Evolutionary conservation across 495 filamentous ascomycete species (phyloP).

Genomic region (Penicillium taxi): DNA sequence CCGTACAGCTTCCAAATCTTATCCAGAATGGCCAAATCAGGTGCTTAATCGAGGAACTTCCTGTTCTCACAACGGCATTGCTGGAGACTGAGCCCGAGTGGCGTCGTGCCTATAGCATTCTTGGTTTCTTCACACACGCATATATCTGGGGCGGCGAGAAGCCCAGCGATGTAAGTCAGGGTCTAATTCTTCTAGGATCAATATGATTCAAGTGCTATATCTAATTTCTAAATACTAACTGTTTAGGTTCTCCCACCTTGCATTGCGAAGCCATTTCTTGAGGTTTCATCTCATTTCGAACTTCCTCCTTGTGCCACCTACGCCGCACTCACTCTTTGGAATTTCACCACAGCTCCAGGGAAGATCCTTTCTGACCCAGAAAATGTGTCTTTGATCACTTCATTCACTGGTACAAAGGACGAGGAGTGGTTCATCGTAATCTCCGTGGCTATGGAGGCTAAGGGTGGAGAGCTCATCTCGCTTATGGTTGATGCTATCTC

Average conservation of each 20-base stretch:
- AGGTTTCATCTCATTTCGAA: slow-evolving; percentile 71
- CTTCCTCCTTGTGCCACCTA: slow-evolving; percentile 92
- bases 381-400: slow-evolving; percentile 70
- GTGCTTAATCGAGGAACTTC: slow-evolving; percentile 63
- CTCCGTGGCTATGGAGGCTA: slow-evolving; percentile 90
- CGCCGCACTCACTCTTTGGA: slow-evolving; percentile 84
- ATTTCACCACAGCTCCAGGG: slow-evolving; percentile 68
- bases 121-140: slow-evolving; percentile 80
- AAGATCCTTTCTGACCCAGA: slow-evolving; percentile 72
- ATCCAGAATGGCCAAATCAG: slow-evolving; percentile 69
- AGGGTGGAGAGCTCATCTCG: slow-evolving; percentile 72
- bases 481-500: slow-evolving; percentile 78
- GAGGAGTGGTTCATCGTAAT: slow-evolving; percentile 98
- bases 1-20: slow-evolving; percentile 65
- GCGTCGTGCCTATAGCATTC: slow-evolving; percentile 78
- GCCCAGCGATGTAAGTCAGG: slow-evolving; percentile 55
- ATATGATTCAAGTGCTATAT: too few relatives aligned
- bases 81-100: slow-evolving; percentile 77
- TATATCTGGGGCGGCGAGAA: slow-evolving; percentile 88
- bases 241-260: slow-evolving; percentile 66
- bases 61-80: slow-evolving; percentile 65
- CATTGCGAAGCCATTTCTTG: slow-evolving; percentile 72
- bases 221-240: not conserved
- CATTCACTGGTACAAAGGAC: slow-evolving; percentile 87
- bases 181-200: not conserved